These are phyloP conservation scores for Cinnamomum chago DNA, from an alignment of 164 flowering plant genomes.

Conservation along the genomic window DNA sequence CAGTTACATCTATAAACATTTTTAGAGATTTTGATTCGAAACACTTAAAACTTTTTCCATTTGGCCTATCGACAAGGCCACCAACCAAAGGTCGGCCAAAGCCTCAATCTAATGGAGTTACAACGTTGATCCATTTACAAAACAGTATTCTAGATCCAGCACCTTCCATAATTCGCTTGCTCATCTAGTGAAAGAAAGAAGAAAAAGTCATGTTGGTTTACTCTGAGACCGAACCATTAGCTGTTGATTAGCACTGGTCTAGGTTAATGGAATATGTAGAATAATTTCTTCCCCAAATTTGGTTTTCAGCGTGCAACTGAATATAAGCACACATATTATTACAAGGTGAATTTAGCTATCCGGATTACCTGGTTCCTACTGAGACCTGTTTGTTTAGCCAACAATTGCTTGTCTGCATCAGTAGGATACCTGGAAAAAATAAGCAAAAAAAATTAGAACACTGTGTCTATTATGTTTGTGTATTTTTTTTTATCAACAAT, in stretches of 20 bases:
- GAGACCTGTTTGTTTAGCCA: conserved; percentile 85
- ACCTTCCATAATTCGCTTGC: too few relatives aligned
- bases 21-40: not conserved
- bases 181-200: too few relatives aligned
- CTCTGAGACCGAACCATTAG: too few relatives aligned
- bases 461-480: too few relatives aligned
- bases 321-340: not conserved
- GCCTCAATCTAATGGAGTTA: not conserved
- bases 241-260: too few relatives aligned
- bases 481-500: too few relatives aligned
- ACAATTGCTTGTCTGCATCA: conserved; percentile 78
- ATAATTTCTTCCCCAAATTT: not conserved
- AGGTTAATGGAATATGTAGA: too few relatives aligned
- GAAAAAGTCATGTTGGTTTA: too few relatives aligned
- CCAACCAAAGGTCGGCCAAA: not conserved
- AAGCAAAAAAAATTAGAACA: not conserved
- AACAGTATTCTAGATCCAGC: too few relatives aligned
- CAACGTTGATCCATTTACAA: too few relatives aligned
- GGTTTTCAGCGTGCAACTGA: not conserved
- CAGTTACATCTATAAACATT: not conserved
- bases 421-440: conserved; percentile 66
- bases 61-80: not conserved
- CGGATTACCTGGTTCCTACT: conserved; percentile 72
- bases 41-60: not conserved
- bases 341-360: not conserved